A percentile compares a stretch with the other conserved stretches of the same genome.
These are phyloP conservation scores for Ulota crispa DNA, from an alignment of 225 moss, liverwort and hornwort genomes.

Conservation along the genomic window DNA sequence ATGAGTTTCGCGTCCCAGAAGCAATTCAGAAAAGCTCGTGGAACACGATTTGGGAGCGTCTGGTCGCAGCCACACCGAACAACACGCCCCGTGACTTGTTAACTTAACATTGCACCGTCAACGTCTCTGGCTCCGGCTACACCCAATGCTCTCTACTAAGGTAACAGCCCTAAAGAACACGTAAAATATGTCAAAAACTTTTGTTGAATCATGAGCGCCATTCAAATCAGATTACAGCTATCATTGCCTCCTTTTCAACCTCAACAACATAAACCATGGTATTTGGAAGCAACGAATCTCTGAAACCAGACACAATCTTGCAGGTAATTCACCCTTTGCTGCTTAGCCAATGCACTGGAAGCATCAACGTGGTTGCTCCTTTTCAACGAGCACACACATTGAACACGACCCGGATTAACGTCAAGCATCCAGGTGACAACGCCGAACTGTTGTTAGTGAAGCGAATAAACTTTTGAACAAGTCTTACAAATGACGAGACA, in stretches of 20 bases:
- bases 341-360: not conserved
- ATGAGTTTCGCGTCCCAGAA: constrained; percentile 20
- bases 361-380: not conserved
- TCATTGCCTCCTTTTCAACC: not conserved
- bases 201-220: not conserved
- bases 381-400: not conserved
- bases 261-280: not conserved
- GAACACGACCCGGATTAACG: not conserved
- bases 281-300: not conserved
- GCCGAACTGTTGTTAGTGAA: not conserved
- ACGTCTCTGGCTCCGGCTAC: not conserved
- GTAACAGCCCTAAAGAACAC: not conserved
- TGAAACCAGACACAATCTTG: not conserved
- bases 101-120: not conserved
- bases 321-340: constrained; percentile 1
- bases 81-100: not conserved
- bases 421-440: constrained; percentile 1
- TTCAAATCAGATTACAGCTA: not conserved
- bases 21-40: constrained; percentile 20
- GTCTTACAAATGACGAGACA: not conserved
- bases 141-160: not conserved
- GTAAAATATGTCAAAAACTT: not conserved
- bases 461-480: not conserved
- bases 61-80: constrained; percentile 20
- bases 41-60: constrained; percentile 42